These are phyloP conservation scores for Coniferiporia weirii DNA, from an alignment of 1,284 basidiomycete genomes.

Conservation along the genomic window DNA sequence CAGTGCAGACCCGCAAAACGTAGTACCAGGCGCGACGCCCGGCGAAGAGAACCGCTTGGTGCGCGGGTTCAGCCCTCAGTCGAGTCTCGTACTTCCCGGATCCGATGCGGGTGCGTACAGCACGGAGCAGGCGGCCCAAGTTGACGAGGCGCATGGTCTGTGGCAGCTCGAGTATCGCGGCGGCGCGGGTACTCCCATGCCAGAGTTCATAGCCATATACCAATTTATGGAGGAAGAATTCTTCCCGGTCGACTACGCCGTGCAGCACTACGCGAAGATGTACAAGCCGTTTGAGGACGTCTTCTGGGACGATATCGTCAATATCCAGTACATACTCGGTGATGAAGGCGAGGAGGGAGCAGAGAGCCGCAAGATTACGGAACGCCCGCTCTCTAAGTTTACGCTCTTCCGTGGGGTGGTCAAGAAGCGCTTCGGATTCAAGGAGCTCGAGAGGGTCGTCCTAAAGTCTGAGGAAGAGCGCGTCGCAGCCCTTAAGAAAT, in stretches of 20 bases:
- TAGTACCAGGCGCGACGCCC: background rate
- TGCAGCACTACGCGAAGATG: slow-evolving; percentile 9
- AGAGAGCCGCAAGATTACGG: background rate
- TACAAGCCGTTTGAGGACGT: slow-evolving; percentile 8
- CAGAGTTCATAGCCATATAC: too few relatives aligned
- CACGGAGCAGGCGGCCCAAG: too few relatives aligned
- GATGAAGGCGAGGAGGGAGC: background rate
- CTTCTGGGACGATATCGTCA: slow-evolving; percentile 6
- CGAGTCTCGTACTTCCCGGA: too few relatives aligned
- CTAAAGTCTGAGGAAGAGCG: too few relatives aligned
- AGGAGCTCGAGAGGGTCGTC: background rate
- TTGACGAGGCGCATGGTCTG: too few relatives aligned
- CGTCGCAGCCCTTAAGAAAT: slow-evolving; percentile 1
- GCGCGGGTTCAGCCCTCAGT: too few relatives aligned
- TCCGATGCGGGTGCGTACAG: too few relatives aligned
- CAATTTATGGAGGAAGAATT: too few relatives aligned
- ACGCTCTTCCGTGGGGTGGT: slow-evolving; percentile 6
- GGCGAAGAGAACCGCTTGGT: too few relatives aligned
- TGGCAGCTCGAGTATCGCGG: too few relatives aligned
- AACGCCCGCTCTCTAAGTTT: background rate
- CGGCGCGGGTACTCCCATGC: too few relatives aligned
- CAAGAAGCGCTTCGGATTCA: slow-evolving; percentile 6
- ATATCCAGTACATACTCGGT: background rate
- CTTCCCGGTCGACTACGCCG: too few relatives aligned
- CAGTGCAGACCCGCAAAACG: slow-evolving; percentile 9